Evolutionary conservation across 2,329 filamentous ascomycete genomes (phyloP).

Genomic region (Eutypella sp.): DNA sequence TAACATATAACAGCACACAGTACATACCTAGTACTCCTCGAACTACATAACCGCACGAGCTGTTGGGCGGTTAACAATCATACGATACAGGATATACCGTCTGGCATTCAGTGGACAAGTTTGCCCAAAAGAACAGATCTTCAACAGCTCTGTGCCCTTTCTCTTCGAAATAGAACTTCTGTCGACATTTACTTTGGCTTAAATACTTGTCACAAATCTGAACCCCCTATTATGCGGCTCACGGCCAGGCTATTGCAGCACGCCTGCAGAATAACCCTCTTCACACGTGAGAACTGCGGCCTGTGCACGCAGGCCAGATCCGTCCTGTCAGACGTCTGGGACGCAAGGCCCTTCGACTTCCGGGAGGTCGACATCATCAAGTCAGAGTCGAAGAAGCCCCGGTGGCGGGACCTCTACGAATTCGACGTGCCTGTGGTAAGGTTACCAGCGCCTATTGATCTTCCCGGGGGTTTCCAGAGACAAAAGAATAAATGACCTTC

Average conservation of each 20-base stretch:
- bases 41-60: too few species aligned
- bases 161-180: too few species aligned
- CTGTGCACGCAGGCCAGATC: constrained; percentile 65
- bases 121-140: too few species aligned
- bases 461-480: too few species aligned
- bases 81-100: too few species aligned
- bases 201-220: neutral
- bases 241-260: constrained; percentile 46
- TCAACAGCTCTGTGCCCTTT: too few species aligned
- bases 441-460: constrained; percentile 16
- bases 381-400: constrained; percentile 45
- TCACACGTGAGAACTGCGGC: constrained; percentile 67
- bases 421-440: constrained; percentile 78
- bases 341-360: constrained; percentile 62
- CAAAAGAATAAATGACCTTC: neutral
- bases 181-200: neutral
- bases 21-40: too few species aligned
- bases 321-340: constrained; percentile 64
- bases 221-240: constrained; percentile 40
- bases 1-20: too few species aligned
- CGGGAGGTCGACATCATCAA: constrained; percentile 66
- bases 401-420: constrained; percentile 70
- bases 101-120: too few species aligned
- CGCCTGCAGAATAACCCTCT: constrained; percentile 66
- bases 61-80: too few species aligned